Base-by-base conservation (phyloP, 2,329 filamentous ascomycete species). In the Aschersonia sp. region DNA sequence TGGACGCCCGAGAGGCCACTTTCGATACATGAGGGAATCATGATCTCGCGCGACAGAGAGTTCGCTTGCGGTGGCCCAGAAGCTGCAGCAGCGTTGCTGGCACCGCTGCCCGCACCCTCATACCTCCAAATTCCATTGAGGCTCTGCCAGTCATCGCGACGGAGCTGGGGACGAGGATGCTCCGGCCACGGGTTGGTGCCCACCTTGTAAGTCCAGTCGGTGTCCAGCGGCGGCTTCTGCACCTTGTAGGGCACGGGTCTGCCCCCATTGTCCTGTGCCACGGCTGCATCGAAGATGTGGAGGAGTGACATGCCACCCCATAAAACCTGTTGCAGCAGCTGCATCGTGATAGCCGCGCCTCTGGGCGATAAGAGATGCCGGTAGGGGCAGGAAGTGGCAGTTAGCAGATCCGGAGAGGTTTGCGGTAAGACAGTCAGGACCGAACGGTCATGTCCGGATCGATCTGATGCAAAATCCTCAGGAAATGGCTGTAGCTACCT, bases 91-190 rank as follows among this genome's bases (percentile, higher is more conserved):
- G 58, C 52, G 4, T 48, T 32, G 38, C 47, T 51, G 40, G 64
- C 65, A 2, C 61, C 62, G 4, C 47, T 32, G 38, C 47, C 52
- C 38, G 64, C 65, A 2, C 61, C 62, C 41, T 66, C 65, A 57
- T 70, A 79, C 2, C 70, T 72, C 76, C 77, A 80, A 4, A 80
- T 68, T 0, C 77, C 77, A 49, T 80, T 79, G 5, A 80, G 63
- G 43, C 66, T 77, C 57, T 73, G 62, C 76, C 76, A 80, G 4
- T 62, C 55, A 4, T 73, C 63, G 4, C 76, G 71, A 38, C 69
- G 67, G 6, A 80, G 68, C 53, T 73, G 74, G 3, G 77, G 77
- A 0, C 76, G 71, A 7, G 77, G 77, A 52, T 80, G 69, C 45
- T 80, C 73, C 2, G 72, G 72, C 75, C 75, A 78, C 0, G 75